Evolutionary conservation across 257 asterid species (phyloP), one percentile per base, ranked within the genome.

Genomic region (Penstemon barbatus): DNA sequence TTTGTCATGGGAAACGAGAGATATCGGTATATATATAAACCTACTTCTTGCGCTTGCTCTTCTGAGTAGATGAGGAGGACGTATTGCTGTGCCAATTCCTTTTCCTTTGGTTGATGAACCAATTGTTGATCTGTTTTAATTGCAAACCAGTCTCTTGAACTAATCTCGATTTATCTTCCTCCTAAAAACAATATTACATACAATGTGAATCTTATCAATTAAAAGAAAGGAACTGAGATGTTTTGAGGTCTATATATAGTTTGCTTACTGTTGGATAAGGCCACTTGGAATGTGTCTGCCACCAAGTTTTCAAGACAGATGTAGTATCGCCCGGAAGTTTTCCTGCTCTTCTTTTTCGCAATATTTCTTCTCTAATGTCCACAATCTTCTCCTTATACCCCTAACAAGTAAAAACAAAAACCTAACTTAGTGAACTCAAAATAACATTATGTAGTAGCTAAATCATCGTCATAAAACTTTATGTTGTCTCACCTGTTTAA

Each of bases 271-370:
- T 89, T 66, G 96, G 96, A 70, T 89, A 89, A 74, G 96, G 96
- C 96, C 96, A 89, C 64, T 89, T 89, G 74, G 92, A 82, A 79
- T 89, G 96, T 15, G 95, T 80, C 68, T 87, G 92, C 95, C 96
- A 89, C 96, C 96, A 89, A 18, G 92, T 81, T 69, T 89, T 89
- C 69, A 89, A 67, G 49, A 87, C 75, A 6, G 92, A 83, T 7
- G 96, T 89, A 6, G 96, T 89, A 33, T 89, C 96, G 9, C 96
- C 95, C 0, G 96, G 95, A 51, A 89, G 74, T 64, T 89, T 89
- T 67, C 96, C 96, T 0, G 96, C 96, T 73, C 96, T 81, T 52
- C 96, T 70, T 73, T 89, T 89, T 18, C 96, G 87, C 56, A 84
- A 71, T 65, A 84, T 84, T 75, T 84, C 89, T 68, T 84, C 89